Percentiles rank a stretch among this genome's conserved stretches.
Evolutionary conservation across 2,329 filamentous ascomycete species (phyloP).

Genomic region (Microcyclospora tardicrescens): DNA sequence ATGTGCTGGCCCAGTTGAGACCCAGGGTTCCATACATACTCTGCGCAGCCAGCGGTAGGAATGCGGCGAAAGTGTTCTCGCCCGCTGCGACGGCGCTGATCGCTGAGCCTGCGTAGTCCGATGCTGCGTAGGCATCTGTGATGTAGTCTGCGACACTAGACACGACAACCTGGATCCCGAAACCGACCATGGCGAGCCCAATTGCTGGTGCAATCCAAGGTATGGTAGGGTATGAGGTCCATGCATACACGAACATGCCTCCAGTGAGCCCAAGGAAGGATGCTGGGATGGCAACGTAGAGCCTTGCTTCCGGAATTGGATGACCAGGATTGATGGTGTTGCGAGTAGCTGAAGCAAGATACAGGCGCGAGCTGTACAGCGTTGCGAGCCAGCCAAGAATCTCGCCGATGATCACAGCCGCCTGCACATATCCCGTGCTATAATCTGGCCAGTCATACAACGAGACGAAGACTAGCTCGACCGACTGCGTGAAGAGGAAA

Average conservation of each 20-base stretch:
- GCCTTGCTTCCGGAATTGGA: conserved; percentile 33
- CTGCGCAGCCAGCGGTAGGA: conserved; percentile 35
- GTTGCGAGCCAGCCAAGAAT: conserved; percentile 28
- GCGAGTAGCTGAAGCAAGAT: conserved; percentile 28
- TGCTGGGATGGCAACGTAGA: conserved; percentile 31
- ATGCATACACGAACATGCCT: conserved; percentile 40
- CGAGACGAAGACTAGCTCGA: conserved; percentile 29
- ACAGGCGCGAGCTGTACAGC: conserved; percentile 23
- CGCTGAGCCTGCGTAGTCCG: conserved; percentile 36
- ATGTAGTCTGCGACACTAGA: conserved; percentile 36
- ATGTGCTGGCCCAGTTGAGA: conserved; percentile 37
- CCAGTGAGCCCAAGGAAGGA: conserved; percentile 35
- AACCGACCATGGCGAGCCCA: conserved; percentile 36
- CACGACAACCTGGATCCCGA: conserved; percentile 37
- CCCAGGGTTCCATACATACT: conserved; percentile 37
- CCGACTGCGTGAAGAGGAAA: conserved; percentile 39
- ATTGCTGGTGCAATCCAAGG: conserved; percentile 37
- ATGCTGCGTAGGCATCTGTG: conserved; percentile 34
- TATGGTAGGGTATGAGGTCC: conserved; percentile 31
- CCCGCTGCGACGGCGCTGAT: conserved; percentile 36
- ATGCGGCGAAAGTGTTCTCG: conserved; percentile 37
- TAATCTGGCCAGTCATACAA: conserved; percentile 31
- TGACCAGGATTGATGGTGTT: conserved; percentile 24
- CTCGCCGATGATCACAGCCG: conserved; percentile 34
- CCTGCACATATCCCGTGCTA: conserved; percentile 33